Base-by-base conservation (phyloP, 352 stramenopile genomes). In the Phytophthora melonis region DNA sequence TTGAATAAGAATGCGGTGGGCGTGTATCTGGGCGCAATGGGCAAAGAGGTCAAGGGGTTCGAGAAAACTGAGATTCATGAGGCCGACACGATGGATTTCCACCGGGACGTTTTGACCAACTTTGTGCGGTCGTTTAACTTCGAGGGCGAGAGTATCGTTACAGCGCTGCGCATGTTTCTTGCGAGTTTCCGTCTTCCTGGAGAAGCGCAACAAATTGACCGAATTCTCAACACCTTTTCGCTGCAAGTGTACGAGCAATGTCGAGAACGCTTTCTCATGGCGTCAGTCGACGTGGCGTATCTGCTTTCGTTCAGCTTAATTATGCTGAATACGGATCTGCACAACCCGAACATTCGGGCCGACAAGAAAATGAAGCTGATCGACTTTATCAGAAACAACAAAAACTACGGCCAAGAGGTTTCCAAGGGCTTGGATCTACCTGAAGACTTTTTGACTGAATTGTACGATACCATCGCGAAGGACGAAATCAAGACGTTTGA, bases 301-400 rank as follows among this genome's bases (percentile, higher is more conserved):
- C 65, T 98, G 58, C 74, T 98, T 1, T 95, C 86, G 13, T 98
- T 98, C 70, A 95, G 87, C 57, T 67, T 97, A 58, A 97, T 97
- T 64, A 96, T 97, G 89, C 80, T 96, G 5, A 96, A 96, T 63
- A 95, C 90, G 25, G 91, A 97, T 76, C 61, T 96, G 8, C 90
- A 97, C 68, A 97, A 97, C 66, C 65, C 87, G 16, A 97, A 97
- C 57, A 96, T 97, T 57, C 80, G 83, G 5, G 65, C 74, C 0
- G 90, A 97, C 54, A 93, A 93, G 67, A 96, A 95, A 56, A 98
- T 97, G 92, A 92, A 89, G 47, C 66, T 93, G 21, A 67, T 83
- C 14, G 90, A 94, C 63, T 98, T 98, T 66, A 87, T 98, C 72
- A 88, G 87, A 55, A 97, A 97, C 67, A 98, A 98, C 80, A 85